A percentile compares a stretch with the other conserved stretches of the same genome.
Conservation (phyloP, 2,329 filamentous ascomycete genomes). For the Aureobasidium leucospermi region DNA sequence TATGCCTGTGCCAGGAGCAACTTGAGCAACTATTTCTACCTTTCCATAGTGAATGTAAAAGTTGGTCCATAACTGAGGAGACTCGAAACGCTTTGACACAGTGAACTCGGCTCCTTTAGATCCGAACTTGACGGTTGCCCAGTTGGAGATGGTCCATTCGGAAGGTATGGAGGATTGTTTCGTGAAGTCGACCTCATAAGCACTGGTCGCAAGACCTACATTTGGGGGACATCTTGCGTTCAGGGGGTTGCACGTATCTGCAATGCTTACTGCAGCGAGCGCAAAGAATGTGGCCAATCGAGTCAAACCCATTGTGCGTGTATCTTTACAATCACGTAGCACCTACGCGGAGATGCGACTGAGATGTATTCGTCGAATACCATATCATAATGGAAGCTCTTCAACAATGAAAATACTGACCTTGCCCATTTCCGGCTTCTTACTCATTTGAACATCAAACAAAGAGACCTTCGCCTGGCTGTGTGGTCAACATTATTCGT, state of each 20-base stretch:
- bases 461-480: not conserved
- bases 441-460: not conserved
- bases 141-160: conserved; percentile 21
- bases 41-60: conserved; percentile 50
- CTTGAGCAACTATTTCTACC: conserved; percentile 41
- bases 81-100: conserved; percentile 40
- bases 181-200: conserved; percentile 20
- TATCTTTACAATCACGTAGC: not conserved
- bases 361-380: not conserved
- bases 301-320: not conserved
- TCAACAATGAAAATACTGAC: not conserved
- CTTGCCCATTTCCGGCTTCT: not conserved
- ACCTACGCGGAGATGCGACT: not conserved
- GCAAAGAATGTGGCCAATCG: not conserved
- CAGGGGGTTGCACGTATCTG: conserved; percentile 17
- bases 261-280: not conserved
- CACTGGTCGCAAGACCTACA: conserved; percentile 16
- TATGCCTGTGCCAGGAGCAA: conserved; percentile 43
- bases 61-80: conserved; percentile 37
- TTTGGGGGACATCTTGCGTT: conserved; percentile 17
- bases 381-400: not conserved
- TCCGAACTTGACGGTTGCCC: conserved; percentile 34
- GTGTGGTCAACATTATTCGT: not conserved
- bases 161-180: conserved; percentile 16
- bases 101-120: conserved; percentile 43